These are phyloP conservation scores for Umbellularia californica DNA, from an alignment of 164 flowering plant species.

Conservation along the genomic window DNA sequence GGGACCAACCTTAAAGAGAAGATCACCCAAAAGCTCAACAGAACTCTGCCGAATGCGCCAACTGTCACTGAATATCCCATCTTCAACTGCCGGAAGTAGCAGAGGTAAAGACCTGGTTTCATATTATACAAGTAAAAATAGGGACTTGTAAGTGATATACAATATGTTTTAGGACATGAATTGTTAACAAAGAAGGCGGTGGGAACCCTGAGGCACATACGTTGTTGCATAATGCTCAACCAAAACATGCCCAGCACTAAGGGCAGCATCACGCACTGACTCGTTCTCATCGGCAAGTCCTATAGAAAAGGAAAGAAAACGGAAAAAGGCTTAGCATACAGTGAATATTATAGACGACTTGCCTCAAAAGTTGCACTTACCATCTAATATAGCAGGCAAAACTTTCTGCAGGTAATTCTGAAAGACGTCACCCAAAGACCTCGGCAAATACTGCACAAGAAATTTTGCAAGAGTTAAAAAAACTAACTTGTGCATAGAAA, in stretches of 20 bases:
- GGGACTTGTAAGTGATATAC: background rate
- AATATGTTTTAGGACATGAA: background rate
- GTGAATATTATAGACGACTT: background rate
- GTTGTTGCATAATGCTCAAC: conserved; percentile 99
- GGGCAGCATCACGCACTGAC: conserved; percentile 98
- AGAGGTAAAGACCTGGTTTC: conserved; percentile 84
- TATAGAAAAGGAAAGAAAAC: conserved; percentile 18
- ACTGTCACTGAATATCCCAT: conserved; percentile 93
- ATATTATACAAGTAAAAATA: background rate
- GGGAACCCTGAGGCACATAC: conserved; percentile 34
- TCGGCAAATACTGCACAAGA: conserved; percentile 69
- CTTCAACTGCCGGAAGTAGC: conserved; percentile 98
- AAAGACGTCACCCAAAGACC: conserved; percentile 86
- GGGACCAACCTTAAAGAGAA: conserved; percentile 74
- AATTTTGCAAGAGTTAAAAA: conserved; percentile 4
- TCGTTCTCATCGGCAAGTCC: conserved; percentile 99
- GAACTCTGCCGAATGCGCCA: conserved; percentile 99
- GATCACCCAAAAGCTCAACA: conserved; percentile 94
- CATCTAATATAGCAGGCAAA: conserved; percentile 93
- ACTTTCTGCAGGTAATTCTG: conserved; percentile 94
- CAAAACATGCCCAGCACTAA: conserved; percentile 95
- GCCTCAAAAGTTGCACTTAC: conserved; percentile 26
- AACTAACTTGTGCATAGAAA: background rate
- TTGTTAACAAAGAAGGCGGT: background rate
- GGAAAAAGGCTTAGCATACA: conserved; percentile 5